Evolutionary conservation across 2,329 filamentous ascomycete species (phyloP), one percentile per base, ranked within the genome.

Genomic region (Penicillium vulpinum): DNA sequence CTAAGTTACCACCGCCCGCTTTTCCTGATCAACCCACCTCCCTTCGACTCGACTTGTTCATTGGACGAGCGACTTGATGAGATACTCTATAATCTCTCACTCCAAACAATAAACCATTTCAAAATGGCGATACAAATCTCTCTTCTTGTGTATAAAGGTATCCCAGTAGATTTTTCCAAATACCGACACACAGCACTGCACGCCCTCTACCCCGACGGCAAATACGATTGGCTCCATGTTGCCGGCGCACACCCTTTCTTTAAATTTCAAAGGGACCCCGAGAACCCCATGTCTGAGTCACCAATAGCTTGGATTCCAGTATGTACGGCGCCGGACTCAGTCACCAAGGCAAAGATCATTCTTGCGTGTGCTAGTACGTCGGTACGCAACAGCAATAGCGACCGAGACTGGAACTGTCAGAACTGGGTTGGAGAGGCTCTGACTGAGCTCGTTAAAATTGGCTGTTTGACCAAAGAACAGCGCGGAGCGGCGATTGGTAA

Each of bases 401-500:
- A 70, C 48, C 50, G 61, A 13, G 67, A 71, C n/a, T 71, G 69
- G 69, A 71, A 70, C 43, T 71, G 69, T 41, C 69, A 71, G 61
- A 68, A 71, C 18, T 71, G 69, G 69, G 68, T 71, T 11, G 68
- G 64, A 1, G 69, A 71, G 51, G 69, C 69, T 6, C 41, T 71
- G 35, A 44, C 39, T 11, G 54, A 60, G 15, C 47, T 71, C 44
- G 65, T 69, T 5, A 57, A 62, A 24, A 46, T 58, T 9, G 64
- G 62, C 3, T 68, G 58, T 56, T 43, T 71, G 28, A 65, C 53
- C 3, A 39, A 40, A 11, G 44, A 45, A n/a, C 51, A 67, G 29
- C 51, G 69, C 4, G 58, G 51, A 4, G 33, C 26, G 18, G 69
- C 65, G 6, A 65, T 71, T 38, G 58, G 63, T 57, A 48, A 57